Conservation (phyloP, 108 stramenopile genomes). For the Cyclotella atomus region DNA sequence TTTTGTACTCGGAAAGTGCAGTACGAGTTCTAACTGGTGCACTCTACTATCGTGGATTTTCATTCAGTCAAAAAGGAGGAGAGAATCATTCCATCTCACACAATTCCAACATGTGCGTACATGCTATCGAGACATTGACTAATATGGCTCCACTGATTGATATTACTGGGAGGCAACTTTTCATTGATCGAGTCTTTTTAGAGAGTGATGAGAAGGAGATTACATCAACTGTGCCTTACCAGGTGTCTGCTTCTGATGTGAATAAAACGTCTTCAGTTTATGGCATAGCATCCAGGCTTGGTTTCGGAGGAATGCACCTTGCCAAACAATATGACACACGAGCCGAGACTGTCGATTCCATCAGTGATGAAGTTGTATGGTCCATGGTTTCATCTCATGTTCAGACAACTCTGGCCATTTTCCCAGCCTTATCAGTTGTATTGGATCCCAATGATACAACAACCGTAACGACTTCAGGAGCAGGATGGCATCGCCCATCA, state of each 20-base stretch:
- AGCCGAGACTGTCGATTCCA: constrained; percentile 43
- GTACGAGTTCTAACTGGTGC: constrained; percentile 67
- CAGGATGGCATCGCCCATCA: constrained; percentile 52
- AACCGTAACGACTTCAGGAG: constrained; percentile 29
- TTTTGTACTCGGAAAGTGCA: constrained; percentile 60
- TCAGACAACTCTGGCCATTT: constrained; percentile 33
- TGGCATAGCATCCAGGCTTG: constrained; percentile 58
- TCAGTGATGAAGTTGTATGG: constrained; percentile 35
- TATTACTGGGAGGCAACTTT: constrained; percentile 71
- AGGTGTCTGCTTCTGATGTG: constrained; percentile 42
- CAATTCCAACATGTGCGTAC: constrained; percentile 57
- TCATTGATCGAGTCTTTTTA: constrained; percentile 76
- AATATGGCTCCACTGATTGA: constrained; percentile 77
- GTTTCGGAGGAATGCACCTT: constrained; percentile 74
- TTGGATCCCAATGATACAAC: constrained; percentile 48
- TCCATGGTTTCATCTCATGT: constrained; percentile 30
- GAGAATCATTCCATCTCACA: constrained; percentile 46
- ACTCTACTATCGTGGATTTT: constrained; percentile 66
- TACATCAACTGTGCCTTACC: constrained; percentile 38
- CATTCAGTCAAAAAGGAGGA: constrained; percentile 26
- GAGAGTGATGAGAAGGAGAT: constrained; percentile 47
- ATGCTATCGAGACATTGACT: constrained; percentile 64
- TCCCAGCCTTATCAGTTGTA: constrained; percentile 38
- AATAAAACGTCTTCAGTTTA: constrained; percentile 47
- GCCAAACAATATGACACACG: constrained; percentile 74